Evolutionary conservation across 208 protist genomes (phyloP).

Genomic region (Porcisia hertigi): DNA sequence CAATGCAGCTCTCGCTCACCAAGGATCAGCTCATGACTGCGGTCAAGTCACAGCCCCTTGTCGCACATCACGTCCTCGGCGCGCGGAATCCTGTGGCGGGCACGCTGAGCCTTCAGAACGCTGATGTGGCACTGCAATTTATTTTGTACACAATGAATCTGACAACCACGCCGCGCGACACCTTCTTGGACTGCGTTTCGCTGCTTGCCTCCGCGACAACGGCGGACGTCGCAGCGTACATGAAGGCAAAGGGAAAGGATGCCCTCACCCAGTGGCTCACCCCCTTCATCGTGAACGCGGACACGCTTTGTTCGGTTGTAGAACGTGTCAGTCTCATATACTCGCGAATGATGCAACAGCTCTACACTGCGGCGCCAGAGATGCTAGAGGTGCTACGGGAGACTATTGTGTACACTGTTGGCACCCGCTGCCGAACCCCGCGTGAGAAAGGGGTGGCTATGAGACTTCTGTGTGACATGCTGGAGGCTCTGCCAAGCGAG

Average conservation of each 20-base stretch:
- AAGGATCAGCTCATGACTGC: constrained; percentile 54
- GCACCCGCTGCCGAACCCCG: constrained; percentile 63
- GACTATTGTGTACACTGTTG: constrained; percentile 46
- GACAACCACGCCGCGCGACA: constrained; percentile 38
- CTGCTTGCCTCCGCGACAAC: constrained; percentile 51
- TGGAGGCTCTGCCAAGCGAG: constrained; percentile 33
- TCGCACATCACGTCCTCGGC: constrained; percentile 47
- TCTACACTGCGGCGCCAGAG: constrained; percentile 20
- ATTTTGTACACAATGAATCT: constrained; percentile 80
- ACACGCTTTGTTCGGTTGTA: constrained; percentile 50
- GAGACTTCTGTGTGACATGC: constrained; percentile 52
- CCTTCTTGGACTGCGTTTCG: constrained; percentile 59
- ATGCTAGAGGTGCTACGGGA: constrained; percentile 45
- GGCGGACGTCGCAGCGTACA: constrained; percentile 35
- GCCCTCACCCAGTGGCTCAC: constrained; percentile 56
- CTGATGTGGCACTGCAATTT: constrained; percentile 50
- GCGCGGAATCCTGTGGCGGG: constrained; percentile 34
- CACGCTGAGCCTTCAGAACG: constrained; percentile 41
- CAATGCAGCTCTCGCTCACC: constrained; percentile 31
- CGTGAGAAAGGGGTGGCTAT: constrained; percentile 77
- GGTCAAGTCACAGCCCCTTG: constrained; percentile 56
- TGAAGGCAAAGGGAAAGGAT: constrained; percentile 58
- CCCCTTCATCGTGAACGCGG: constrained; percentile 77
- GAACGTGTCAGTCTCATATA: constrained; percentile 50
- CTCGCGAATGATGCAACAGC: constrained; percentile 43